Evolutionary conservation across 148 eudicot genomes (phyloP).

Genomic region (Cornus controversa): DNA sequence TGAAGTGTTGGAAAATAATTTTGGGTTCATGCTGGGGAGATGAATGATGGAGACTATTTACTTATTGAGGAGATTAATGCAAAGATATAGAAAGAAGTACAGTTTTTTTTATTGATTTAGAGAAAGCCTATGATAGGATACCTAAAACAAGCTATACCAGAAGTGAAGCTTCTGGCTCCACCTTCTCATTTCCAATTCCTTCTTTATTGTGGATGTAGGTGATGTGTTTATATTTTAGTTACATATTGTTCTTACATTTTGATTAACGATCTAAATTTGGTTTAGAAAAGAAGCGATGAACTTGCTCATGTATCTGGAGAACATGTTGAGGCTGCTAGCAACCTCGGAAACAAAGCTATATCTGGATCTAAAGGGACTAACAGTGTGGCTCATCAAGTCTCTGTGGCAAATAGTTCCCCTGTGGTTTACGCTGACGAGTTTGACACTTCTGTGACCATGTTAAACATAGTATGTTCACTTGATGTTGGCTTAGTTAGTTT

Average conservation of each 20-base stretch:
- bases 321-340: conserved; percentile 43
- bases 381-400: conserved; percentile 28
- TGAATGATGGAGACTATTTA: no score
- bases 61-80: no score
- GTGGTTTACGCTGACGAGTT: conserved; percentile 44
- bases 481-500: neutral
- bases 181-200: no score
- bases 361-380: conserved; percentile 47
- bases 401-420: conserved; percentile 35
- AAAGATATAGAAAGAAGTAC: no score
- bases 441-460: conserved; percentile 61
- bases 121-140: no score
- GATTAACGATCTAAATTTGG: conserved; percentile 13
- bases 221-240: neutral
- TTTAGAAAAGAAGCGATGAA: conserved; percentile 66
- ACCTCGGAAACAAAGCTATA: conserved; percentile 37
- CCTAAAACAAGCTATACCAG: no score
- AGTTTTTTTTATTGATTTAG: no score
- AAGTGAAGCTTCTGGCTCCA: no score
- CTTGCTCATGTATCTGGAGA: conserved; percentile 68
- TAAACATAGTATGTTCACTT: conserved; percentile 63
- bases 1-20: no score
- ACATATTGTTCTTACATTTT: neutral
- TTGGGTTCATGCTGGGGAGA: no score
- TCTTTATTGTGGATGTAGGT: neutral